A percentile compares a stretch with the other conserved stretches of the same genome.
These are phyloP conservation scores for Begonia peltatifolia DNA, from an alignment of 306 rosid genomes.

Conservation along the genomic window DNA sequence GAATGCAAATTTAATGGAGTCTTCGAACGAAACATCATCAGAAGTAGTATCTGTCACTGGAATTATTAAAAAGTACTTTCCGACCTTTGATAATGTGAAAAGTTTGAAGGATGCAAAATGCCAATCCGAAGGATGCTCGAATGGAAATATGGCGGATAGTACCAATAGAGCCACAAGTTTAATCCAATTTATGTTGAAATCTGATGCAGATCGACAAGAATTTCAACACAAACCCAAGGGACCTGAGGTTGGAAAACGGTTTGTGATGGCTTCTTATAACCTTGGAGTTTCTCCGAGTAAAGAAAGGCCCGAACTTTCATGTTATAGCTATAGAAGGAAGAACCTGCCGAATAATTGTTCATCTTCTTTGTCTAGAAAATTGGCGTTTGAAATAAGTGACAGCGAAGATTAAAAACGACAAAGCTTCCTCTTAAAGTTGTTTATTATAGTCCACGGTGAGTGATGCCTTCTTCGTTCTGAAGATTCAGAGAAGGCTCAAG, in stretches of 20 bases:
- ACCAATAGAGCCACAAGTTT: constrained; percentile 21
- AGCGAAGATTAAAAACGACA: constrained; percentile 27
- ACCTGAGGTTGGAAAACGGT: constrained; percentile 36
- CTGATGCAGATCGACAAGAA: constrained; percentile 13
- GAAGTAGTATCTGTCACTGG: constrained; percentile 51
- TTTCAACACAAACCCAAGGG: constrained; percentile 9
- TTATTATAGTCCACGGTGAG: too few relatives aligned
- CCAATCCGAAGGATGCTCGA: constrained; percentile 19
- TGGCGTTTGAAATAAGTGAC: constrained; percentile 38
- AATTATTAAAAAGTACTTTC: constrained; percentile 44
- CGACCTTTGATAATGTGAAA: constrained; percentile 15
- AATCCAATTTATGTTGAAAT: constrained; percentile 13
- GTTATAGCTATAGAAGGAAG: constrained; percentile 19
- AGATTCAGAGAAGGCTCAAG: too few relatives aligned
- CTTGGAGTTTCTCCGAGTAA: constrained; percentile 33
- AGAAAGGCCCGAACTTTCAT: constrained; percentile 19
- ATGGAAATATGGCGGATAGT: constrained; percentile 3
- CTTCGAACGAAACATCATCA: constrained; percentile 31
- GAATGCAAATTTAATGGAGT: constrained; percentile 18
- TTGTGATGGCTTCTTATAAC: constrained; percentile 40
- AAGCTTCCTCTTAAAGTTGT: background rate
- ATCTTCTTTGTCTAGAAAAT: constrained; percentile 18
- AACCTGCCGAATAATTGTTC: constrained; percentile 9
- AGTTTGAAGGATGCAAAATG: constrained; percentile 20
- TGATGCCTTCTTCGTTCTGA: too few relatives aligned